Percentiles rank a stretch among this genome's conserved stretches.
These are phyloP conservation scores for Wallacemonas rigidus DNA, from an alignment of 208 protist genomes.

Conservation along the genomic window DNA sequence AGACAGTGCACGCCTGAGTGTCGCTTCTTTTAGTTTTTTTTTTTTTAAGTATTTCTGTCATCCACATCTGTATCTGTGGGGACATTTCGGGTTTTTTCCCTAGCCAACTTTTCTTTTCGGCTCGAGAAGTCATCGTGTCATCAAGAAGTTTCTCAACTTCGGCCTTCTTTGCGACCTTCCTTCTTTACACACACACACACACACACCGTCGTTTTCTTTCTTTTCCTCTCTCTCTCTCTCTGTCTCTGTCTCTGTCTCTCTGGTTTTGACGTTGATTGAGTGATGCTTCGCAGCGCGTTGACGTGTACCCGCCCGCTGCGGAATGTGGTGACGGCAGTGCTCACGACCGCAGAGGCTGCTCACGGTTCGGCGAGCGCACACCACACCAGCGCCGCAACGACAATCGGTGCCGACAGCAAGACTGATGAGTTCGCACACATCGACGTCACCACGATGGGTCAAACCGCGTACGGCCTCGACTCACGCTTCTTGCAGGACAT, in stretches of 20 bases:
- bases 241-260: conserved; percentile 3
- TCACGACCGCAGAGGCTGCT: too few species aligned
- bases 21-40: background rate
- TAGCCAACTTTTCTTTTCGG: background rate
- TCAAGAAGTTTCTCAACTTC: conserved; percentile 37
- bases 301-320: too few species aligned
- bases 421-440: background rate
- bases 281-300: too few species aligned
- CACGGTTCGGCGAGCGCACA: background rate
- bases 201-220: background rate
- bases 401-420: background rate
- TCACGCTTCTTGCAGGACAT: conserved; percentile 6
- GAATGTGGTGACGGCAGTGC: background rate
- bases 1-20: too few species aligned
- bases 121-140: background rate
- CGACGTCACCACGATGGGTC: background rate
- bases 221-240: background rate
- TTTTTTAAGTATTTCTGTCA: conserved; percentile 1
- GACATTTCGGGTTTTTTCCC: too few species aligned
- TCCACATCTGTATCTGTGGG: too few species aligned
- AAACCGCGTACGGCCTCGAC: conserved; percentile 11
- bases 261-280: background rate
- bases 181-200: background rate
- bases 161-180: conserved; percentile 8
- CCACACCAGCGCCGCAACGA: background rate